These are phyloP conservation scores for Marasmius oreades DNA, from an alignment of 1,284 basidiomycete genomes.

Conservation along the genomic window DNA sequence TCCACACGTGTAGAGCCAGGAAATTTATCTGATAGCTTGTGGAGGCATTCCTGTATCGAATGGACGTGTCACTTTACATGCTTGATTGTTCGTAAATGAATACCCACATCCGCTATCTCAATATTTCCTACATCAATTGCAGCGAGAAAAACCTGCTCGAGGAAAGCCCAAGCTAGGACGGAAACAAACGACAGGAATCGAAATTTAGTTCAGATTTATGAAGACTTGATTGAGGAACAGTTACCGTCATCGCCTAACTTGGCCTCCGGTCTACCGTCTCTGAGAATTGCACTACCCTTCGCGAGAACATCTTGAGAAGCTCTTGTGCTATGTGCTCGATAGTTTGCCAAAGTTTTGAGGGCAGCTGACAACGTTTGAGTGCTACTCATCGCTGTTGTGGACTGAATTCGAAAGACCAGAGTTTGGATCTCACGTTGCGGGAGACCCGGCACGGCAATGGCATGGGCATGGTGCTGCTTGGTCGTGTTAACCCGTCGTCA, in stretches of 20 bases:
- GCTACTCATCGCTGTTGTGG: not conserved
- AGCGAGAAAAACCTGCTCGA: conserved; percentile 88
- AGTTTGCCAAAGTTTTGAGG: conserved; percentile 65
- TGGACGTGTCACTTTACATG: not conserved
- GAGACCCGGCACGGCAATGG: no score
- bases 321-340: conserved; percentile 62
- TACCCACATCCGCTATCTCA: conserved; percentile 83
- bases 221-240: not conserved
- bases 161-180: conserved; percentile 76
- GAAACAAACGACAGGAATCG: no score
- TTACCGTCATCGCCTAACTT: conserved; percentile 63
- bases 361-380: conserved; percentile 47
- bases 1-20: conserved; percentile 81
- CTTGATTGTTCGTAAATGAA: conserved; percentile 13
- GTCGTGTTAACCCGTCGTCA: no score
- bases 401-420: not conserved
- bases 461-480: no score
- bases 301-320: conserved; percentile 73
- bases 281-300: conserved; percentile 57
- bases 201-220: not conserved
- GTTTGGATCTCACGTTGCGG: not conserved
- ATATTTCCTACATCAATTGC: conserved; percentile 80
- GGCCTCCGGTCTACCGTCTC: conserved; percentile 36
- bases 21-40: conserved; percentile 69
- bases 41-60: conserved; percentile 49